Base-by-base conservation (phyloP, 2,329 filamentous ascomycete species). In the Colletotrichum sp. region DNA sequence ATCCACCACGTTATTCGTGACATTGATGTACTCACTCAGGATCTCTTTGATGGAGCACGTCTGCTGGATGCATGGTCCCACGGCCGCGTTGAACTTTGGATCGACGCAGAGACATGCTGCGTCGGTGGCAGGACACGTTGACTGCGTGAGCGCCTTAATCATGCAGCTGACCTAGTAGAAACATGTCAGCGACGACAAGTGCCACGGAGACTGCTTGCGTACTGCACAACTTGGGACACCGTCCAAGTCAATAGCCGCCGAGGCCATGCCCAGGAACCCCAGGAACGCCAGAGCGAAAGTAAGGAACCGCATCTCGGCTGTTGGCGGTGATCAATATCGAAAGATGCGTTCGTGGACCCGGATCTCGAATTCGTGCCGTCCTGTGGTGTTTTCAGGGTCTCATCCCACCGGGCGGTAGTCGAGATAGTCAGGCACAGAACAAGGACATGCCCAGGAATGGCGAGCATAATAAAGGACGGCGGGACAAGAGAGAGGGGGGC, bases 31-130 rank as follows among this genome's bases (percentile, higher is more conserved):
- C 81, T 25, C 79, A 86, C 84, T 64, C 2, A 85, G 72, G 4
- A 77, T 75, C n/a, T 86, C 81, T 34, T 79, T 80, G 28, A 82
- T 71, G 1, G 78, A 82, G 64, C 84, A 85, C 3, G 30, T 77
- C 15, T 68, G 48, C 6, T 71, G 60, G 11, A 84, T 76, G 64
- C 84, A 86, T 4, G 44, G 65, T 4, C 80, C 76, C 22, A 82
- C 78, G 4, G 78, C 63, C 7, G 77, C 25, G n/a, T 79, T 78
- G 3, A 86, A 71, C 1, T 67, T 59, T 5, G 75, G 22, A 32
- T 84, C 80, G 8, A 77, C 78, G 72, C 85, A 86, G n/a, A 82
- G 78, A 39, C 85, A 86, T 0, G 79, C 78, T 34, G 74, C 61
- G 52, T 86, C 76, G 1, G 79, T 73, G 5, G 73, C 27, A 0